Evolutionary conservation across 2,329 filamentous ascomycete genomes (phyloP), one percentile per base, ranked within the genome.

Genomic region (Xylariaceae sp.): DNA sequence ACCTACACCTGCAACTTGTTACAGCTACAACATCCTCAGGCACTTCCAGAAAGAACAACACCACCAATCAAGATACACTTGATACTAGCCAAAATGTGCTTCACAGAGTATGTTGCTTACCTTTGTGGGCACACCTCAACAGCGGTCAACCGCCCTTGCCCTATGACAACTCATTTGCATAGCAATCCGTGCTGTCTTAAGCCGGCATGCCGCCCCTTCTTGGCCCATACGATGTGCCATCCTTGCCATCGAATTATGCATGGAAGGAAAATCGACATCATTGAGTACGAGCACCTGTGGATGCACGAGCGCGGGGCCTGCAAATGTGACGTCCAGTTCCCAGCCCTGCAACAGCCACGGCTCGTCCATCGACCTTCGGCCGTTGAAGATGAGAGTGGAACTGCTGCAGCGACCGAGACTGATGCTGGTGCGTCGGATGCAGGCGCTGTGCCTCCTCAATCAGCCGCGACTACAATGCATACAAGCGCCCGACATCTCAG

Each of bases 121-220:
- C 74, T 68, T 29, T 82, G 80, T 65, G 80, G 79, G 14, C 80
- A 82, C 67, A 75, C 74, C 44, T 76, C 75, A 6, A 36, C 74
- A 3, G 69, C 73, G 1, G 69, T 76, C 9, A 69, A 79, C 43
- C 73, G 76, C 0, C 67, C 72, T 2, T 82, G 80, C 58, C 79
- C 80, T 1, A 43, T 77, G 57, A 78, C 76, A 0, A 79, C 77
- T 0, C 64, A 69, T 4, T 57, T 67, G 4, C 67, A 73, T 58
- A 71, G 62, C 24, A 74, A 75, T 50, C 74, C 75, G 0, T 63
- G 72, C 24, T 79, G 77, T 55, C 37, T 62, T 3, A 57, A 40
- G 8, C 66, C 71, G 2, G 72, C 70, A 4, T 55, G 57, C 4
- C 69, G 72, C 6, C 71, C 73, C 2, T 68, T 73, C 37, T 65